Evolutionary conservation across 2,329 filamentous ascomycete genomes (phyloP).

Genomic region (Cryphonectria nitschkei): DNA sequence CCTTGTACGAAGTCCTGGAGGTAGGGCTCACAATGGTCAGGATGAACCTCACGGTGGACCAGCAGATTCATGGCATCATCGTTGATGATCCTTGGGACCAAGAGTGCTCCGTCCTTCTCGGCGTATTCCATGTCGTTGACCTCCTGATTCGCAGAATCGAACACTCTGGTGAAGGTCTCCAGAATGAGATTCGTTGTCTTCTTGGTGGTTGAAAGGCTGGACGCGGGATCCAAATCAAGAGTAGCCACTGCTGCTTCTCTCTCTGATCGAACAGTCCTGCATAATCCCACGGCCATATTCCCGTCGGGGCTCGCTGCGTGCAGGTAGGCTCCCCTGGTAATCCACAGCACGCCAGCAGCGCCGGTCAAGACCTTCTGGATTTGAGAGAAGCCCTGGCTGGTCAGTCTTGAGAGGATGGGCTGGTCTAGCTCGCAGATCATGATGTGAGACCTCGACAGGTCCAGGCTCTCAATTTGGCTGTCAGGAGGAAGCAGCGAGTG

Average conservation of each 20-base stretch:
- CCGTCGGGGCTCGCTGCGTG: constrained; percentile 34
- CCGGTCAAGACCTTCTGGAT: constrained; percentile 33
- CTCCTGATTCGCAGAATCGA: constrained; percentile 20
- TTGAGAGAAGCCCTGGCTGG: constrained; percentile 26
- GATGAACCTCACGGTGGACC: constrained; percentile 32
- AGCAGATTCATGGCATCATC: constrained; percentile 34
- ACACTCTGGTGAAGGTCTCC: constrained; percentile 30
- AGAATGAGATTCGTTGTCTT: constrained; percentile 31
- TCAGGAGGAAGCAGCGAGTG: constrained; percentile 23
- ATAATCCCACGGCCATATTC: constrained; percentile 36
- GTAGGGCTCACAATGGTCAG: constrained; percentile 30
- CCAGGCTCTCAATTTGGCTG: background rate
- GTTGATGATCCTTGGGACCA: constrained; percentile 33
- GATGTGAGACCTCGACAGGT: constrained; percentile 30
- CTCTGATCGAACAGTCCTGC: constrained; percentile 36
- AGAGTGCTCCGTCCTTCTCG: constrained; percentile 33
- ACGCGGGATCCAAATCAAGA: constrained; percentile 33
- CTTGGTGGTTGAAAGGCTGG: constrained; percentile 19
- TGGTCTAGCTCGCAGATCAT: constrained; percentile 33
- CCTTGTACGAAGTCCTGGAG: constrained; percentile 28
- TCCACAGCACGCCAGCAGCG: constrained; percentile 41
- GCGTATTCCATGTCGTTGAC: constrained; percentile 36
- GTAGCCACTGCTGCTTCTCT: constrained; percentile 30
- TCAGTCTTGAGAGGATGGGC: constrained; percentile 31
- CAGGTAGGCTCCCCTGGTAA: constrained; percentile 41